Conservation (phyloP, 495 filamentous ascomycete species). For the Geopyxis carbonaria region DNA sequence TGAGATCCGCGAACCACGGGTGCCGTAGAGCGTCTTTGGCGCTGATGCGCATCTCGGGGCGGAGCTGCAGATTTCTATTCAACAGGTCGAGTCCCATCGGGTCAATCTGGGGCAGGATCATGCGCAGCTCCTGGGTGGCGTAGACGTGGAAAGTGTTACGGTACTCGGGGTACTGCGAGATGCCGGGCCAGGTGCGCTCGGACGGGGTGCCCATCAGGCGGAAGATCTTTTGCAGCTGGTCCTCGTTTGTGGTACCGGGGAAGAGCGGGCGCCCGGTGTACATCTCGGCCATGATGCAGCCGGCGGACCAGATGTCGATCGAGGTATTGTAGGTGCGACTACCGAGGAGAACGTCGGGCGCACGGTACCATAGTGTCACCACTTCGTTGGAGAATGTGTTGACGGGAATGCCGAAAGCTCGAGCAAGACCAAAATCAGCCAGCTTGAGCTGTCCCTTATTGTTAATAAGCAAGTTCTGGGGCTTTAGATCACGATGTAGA, state of each 20-base stretch:
- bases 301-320: constrained; percentile 95
- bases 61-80: constrained; percentile 74
- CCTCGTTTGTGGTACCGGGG: constrained; percentile 89
- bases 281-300: constrained; percentile 98
- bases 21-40: constrained; percentile 72
- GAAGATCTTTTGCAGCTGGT: constrained; percentile 90
- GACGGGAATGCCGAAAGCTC: constrained; percentile 90
- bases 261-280: constrained; percentile 86
- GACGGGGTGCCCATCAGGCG: constrained; percentile 92
- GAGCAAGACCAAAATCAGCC: constrained; percentile 84
- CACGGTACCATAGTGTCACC: constrained; percentile 91
- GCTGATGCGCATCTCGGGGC: constrained; percentile 79
- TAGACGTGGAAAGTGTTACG: constrained; percentile 86
- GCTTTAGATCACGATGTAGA: constrained; percentile 88
- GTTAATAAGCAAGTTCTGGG: constrained; percentile 90
- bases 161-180: constrained; percentile 82
- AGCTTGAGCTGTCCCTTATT: constrained; percentile 79
- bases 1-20: constrained; percentile 55
- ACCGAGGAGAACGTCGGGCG: constrained; percentile 81
- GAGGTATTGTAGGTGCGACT: constrained; percentile 88
- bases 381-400: constrained; percentile 98
- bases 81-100: constrained; percentile 68
- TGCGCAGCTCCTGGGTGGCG: constrained; percentile 74
- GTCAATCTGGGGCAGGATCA: constrained; percentile 82
- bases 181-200: constrained; percentile 82